Evolutionary conservation across 257 asterid genomes (phyloP).

Genomic region (Dorcoceras hygrometricum): DNA sequence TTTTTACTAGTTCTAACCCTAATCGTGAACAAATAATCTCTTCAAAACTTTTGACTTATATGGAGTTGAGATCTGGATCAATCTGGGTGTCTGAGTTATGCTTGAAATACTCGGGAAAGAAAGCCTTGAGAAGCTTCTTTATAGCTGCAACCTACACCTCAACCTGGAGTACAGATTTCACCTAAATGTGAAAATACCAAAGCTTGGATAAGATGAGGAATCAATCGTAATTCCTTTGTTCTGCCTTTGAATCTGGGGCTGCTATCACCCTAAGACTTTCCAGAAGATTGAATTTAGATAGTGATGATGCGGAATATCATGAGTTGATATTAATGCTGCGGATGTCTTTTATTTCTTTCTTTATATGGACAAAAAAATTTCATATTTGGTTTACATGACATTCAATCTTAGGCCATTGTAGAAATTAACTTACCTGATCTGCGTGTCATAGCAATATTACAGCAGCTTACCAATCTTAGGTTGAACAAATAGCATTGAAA

Average conservation of each 20-base stretch:
- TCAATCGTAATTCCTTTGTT: neutral
- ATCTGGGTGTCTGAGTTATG: neutral
- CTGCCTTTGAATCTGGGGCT: neutral
- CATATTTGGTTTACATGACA: neutral
- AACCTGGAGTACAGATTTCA: neutral
- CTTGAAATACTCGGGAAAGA: neutral
- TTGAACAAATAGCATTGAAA: neutral
- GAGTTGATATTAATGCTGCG: neutral
- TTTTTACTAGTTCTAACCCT: neutral
- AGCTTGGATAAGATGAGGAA: neutral
- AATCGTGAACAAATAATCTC: neutral
- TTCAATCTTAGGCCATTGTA: neutral
- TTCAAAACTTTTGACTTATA: conserved; percentile 9
- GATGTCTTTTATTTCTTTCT: neutral
- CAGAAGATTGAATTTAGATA: neutral
- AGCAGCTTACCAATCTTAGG: neutral
- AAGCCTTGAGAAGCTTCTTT: neutral
- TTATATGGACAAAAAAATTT: neutral
- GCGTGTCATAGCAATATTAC: neutral
- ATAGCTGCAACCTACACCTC: neutral
- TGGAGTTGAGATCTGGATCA: neutral
- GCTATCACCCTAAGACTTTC: neutral
- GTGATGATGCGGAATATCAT: neutral
- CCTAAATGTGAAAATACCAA: too few relatives aligned
- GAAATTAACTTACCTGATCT: neutral